Evolutionary conservation across 169 alveolate genomes (phyloP).

Genomic region (Eimeria nieschulzi): DNA sequence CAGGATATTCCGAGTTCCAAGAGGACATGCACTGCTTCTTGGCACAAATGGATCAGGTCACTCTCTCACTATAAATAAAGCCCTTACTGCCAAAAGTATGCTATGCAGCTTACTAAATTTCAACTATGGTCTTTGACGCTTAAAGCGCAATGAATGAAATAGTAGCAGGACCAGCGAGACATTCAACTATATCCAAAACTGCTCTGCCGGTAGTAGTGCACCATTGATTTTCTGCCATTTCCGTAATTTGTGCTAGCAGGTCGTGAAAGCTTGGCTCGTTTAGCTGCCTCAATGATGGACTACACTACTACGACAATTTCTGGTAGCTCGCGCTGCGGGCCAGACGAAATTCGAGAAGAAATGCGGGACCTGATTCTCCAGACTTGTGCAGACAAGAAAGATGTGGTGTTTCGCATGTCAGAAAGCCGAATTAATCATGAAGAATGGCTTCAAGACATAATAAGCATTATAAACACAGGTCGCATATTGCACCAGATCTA

Average conservation of each 20-base stretch:
- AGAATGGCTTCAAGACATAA: constrained; percentile 68
- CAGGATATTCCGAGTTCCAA: constrained; percentile 89
- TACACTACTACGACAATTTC: constrained; percentile 20
- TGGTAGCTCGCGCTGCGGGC: constrained; percentile 39
- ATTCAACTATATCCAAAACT: neutral
- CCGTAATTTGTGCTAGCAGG: constrained; percentile 31
- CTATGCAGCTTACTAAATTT: neutral
- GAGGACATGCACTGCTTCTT: constrained; percentile 93
- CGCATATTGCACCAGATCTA: neutral
- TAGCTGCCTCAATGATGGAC: constrained; percentile 60
- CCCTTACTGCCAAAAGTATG: neutral
- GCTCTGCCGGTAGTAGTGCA: neutral
- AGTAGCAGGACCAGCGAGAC: neutral
- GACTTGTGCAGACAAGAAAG: constrained; percentile 54
- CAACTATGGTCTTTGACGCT: neutral
- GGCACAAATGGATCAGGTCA: constrained; percentile 97
- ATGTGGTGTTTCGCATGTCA: constrained; percentile 53
- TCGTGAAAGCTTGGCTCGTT: constrained; percentile 62
- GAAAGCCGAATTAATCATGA: constrained; percentile 43
- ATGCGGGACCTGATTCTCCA: constrained; percentile 43
- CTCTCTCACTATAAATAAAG: constrained; percentile 8
- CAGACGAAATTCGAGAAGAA: constrained; percentile 37
- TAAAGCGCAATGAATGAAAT: neutral
- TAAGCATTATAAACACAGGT: constrained; percentile 48
- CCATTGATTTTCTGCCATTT: neutral